These are phyloP conservation scores for Magnaporthiopsis rhizophila DNA, from an alignment of 2,329 filamentous ascomycete genomes.

Conservation along the genomic window DNA sequence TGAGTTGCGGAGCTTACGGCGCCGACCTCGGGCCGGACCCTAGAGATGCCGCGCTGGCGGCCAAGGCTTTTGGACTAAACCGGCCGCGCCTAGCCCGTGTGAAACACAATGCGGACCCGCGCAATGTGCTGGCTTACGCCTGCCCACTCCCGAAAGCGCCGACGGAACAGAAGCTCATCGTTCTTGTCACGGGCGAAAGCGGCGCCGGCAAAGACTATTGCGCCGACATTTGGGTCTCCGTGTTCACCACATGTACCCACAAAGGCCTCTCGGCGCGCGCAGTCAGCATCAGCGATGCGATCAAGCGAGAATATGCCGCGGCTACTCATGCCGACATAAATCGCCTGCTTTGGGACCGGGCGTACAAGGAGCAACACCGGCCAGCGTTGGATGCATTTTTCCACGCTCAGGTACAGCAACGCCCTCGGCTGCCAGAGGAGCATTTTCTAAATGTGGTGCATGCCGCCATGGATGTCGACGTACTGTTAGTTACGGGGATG, in stretches of 20 bases:
- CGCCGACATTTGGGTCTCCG: conserved; percentile 41
- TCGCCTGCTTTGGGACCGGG: conserved; percentile 42
- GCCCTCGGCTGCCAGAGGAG: conserved; percentile 39
- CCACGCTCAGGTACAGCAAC: conserved; percentile 30
- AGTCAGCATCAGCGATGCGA: conserved; percentile 48
- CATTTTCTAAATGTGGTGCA: conserved; percentile 41
- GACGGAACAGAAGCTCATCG: conserved; percentile 35
- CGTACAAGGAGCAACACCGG: conserved; percentile 55
- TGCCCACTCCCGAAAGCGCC: conserved; percentile 41
- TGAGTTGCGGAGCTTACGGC: conserved; percentile 44
- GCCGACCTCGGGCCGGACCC: conserved; percentile 58
- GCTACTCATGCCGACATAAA: conserved; percentile 37
- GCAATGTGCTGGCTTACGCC: conserved; percentile 42
- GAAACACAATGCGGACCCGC: conserved; percentile 41
- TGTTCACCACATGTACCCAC: conserved; percentile 20
- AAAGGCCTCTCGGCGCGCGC: conserved; percentile 26
- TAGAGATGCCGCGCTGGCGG: conserved; percentile 42
- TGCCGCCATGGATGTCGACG: conserved; percentile 32
- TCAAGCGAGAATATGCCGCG: conserved; percentile 48
- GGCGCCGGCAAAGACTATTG: conserved; percentile 54
- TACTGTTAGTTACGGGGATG: conserved; percentile 56
- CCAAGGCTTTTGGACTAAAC: conserved; percentile 50
- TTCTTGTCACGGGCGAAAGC: conserved; percentile 49
- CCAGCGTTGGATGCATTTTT: conserved; percentile 43
- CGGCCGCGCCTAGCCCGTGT: conserved; percentile 37